Evolutionary conservation across 495 filamentous ascomycete genomes (phyloP), one percentile per base, ranked within the genome.

Genomic region (Trichoderma virens): DNA sequence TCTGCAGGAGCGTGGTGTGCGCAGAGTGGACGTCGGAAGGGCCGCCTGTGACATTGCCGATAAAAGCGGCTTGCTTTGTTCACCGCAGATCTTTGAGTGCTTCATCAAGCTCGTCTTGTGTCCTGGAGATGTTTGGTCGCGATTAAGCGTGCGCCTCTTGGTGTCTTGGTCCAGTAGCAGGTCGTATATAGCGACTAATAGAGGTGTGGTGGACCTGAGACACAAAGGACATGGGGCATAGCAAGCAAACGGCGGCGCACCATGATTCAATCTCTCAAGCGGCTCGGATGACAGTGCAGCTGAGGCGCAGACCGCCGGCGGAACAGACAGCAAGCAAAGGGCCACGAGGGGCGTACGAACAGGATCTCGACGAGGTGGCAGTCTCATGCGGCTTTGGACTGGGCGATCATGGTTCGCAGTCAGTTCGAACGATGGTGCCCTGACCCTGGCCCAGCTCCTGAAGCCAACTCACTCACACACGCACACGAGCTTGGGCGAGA

Each of bases 401-500:
- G 51, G 51, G 23, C 51, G 51, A 56, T 56, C 51, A 56, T 56
- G 25, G 51, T 56, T 56, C 51, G 51, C 51, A 56, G 51, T 56
- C 51, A 28, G 51, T 56, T 30, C 25, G 51, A 56, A 56, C 27
- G 43, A 47, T 56, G 51, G 9, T 8, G 23, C 27, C 51, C 25
- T 56, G 51, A 20, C 51, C 51, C 25, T 5, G 11, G 23, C 9
- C 51, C 43, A n/a, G 43, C 51, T 56, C 25, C 51, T 56, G 51
- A 56, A 25, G 51, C 51, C 51, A 56, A 16, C 51, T 27, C 51
- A 56, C 51, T 28, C 41, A 45, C 41, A 7, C 8, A 56, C 47
- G 9, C 43, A 47, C 43, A 47, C 43, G 9, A 9, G n/a, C 23
- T n/a, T 3, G 18, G 43, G 43, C 43, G 23, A 47, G 43, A 20